Evolutionary conservation across 2,329 filamentous ascomycete species (phyloP), one percentile per base, ranked within the genome.

Genomic region (Fusarium odoratissimum): DNA sequence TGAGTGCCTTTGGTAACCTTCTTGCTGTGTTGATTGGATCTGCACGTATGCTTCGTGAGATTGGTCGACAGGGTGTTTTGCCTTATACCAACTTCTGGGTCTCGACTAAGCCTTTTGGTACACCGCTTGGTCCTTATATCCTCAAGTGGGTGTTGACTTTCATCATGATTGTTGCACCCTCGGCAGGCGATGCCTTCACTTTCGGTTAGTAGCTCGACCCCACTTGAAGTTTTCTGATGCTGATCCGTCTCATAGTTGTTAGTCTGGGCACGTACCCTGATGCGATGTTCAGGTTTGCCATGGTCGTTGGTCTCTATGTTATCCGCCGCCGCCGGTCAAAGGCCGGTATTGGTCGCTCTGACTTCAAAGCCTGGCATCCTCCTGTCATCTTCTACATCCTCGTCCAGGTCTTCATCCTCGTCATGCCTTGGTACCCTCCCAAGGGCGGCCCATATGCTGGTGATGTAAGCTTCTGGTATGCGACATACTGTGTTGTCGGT

Each of bases 381-480:
- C 83, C 87, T 0, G 79, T 93, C 3, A 75, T 87, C 12, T 92
- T 93, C 79, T 89, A 86, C 54, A 86, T 91, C 49, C 77, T 89
- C 0, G 81, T 90, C 1, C 88, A 92, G 57, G 62, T 90, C 0
- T 93, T 90, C 65, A 82, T 93, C 48, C 81, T 94, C 5, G 85
- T 90, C 21, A 92, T 92, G 85, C 91, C 92, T 0, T 94, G 91
- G 92, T 91, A 90, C 72, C 92, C 91, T 4, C 92, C 92, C 0
- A 83, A 84, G 2, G 86, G 83, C 1, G 91, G 91, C 0, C 82
- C 83, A 0, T 86, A 87, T 38, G 89, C 87, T 0, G 91, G 91
- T 0, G 88, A 91, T 62, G 91, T 93, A 3, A 91, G 88, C 59
- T 94, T 94, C 80, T 94, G 90, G 89, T 94, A 93, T 71, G 91